Percentiles rank a stretch among this genome's conserved stretches.
Conservation (phyloP, 148 eudicot species). For the Spergularia marina region DNA sequence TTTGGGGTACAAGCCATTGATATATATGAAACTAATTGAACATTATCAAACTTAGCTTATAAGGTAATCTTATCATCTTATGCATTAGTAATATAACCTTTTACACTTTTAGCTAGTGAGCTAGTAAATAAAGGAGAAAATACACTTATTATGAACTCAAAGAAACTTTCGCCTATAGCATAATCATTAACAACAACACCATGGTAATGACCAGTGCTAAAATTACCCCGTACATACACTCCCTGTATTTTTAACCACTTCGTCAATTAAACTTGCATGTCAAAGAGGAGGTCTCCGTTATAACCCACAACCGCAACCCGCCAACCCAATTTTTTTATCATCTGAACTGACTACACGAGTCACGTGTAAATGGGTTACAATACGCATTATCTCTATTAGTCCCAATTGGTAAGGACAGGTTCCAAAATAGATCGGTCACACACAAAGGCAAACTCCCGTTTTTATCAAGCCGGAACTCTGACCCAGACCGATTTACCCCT, state of each 20-base stretch:
- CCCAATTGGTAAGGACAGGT: slow-evolving; percentile 41
- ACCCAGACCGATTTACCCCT: slow-evolving; percentile 28
- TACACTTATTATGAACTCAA: too few species aligned
- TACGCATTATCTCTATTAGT: slow-evolving; percentile 40
- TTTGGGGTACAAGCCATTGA: too few species aligned
- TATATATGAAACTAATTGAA: too few species aligned
- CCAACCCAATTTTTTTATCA: slow-evolving; percentile 26
- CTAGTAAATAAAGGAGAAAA: too few species aligned
- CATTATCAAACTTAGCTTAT: too few species aligned
- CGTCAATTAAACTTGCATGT: slow-evolving; percentile 19
- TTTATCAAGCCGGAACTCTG: slow-evolving; percentile 29
- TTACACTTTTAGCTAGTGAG: too few species aligned
- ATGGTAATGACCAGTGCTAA: slow-evolving; percentile 9
- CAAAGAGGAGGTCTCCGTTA: slow-evolving; percentile 33
- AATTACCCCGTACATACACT: neutral
- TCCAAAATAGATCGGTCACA: slow-evolving; percentile 45
- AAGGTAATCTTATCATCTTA: too few species aligned
- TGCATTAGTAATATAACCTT: too few species aligned
- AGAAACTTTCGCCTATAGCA: neutral
- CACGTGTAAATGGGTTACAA: slow-evolving; percentile 15
- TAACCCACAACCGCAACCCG: slow-evolving; percentile 19
- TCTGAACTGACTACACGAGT: too few species aligned
- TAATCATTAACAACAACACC: neutral
- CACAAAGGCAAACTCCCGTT: slow-evolving; percentile 25
- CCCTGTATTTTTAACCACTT: slow-evolving; percentile 22